Evolutionary conservation across 2,329 filamentous ascomycete genomes (phyloP), one percentile per base, ranked within the genome.

Genomic region (Seiridium unicorne): DNA sequence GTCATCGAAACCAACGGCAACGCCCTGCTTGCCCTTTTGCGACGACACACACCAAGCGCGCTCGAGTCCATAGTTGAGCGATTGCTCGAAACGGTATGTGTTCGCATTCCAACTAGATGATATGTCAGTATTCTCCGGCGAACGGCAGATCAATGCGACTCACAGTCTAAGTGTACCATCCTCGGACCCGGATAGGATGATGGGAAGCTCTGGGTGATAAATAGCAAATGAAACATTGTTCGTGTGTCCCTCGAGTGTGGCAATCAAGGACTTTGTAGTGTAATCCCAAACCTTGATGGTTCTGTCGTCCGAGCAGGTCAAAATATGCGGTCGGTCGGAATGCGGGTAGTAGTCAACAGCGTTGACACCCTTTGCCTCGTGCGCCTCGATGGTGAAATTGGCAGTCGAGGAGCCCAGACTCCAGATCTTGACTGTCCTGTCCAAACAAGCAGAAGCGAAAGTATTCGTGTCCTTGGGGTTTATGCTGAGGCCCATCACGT

Each of bases 201-300:
- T 58, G 2, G 95, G 95, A 54, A 99, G 81, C 77, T 98, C 94
- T 2, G 95, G 95, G 76, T 99, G 95, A 74, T 98, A 99, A 77
- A 93, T 96, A 55, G 95, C 95, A 72, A 98, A 99, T 3, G 93
- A 97, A 53, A 99, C 95, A 71, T 99, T 99, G 76, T 93, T 97
- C 36, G 93, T 96, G 76, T 99, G 95, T 35, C 95, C 95, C 76
- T 99, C 95, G 53, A 99, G 84, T 3, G 94, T 98, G 36, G 95
- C 95, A 72, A 98, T 97, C 65, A 98, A 82, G 10, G 93, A 95
- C 79, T 99, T 99, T 54, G 93, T 98, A 10, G 94, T 98, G 81
- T 99, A 98, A 74, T 99, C 95, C 94, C 95, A 99, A 59, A 99
- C 87, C 82, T 98, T 98, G 69, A 98, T 92, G 1, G 94, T 98